Conservation (phyloP, 208 protist genomes). For the Acanthamoeba royreba region DNA sequence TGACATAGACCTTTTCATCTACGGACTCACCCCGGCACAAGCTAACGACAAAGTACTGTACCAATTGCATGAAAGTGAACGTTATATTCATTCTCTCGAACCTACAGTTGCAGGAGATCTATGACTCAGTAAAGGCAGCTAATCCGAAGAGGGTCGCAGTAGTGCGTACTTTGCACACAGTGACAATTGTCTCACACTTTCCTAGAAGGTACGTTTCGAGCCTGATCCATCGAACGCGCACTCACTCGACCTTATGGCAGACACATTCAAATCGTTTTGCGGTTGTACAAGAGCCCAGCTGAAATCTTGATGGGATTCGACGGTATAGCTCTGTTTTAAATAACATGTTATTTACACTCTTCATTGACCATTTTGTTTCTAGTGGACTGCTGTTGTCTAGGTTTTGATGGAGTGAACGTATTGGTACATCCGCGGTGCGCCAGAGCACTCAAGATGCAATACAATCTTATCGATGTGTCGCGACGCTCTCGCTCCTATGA, state of each 20-base stretch:
- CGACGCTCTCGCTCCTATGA: slow-evolving; percentile 70
- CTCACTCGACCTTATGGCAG: background rate
- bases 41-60: background rate
- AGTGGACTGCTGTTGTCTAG: slow-evolving; percentile 64
- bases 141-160: background rate
- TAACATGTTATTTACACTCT: too few species aligned
- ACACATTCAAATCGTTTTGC: slow-evolving; percentile 69
- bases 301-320: slow-evolving; percentile 72
- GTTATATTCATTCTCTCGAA: background rate
- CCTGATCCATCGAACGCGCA: background rate
- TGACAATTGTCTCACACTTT: background rate
- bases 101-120: background rate
- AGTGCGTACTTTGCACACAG: background rate
- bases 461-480: slow-evolving; percentile 58
- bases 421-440: slow-evolving; percentile 20
- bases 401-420: slow-evolving; percentile 63
- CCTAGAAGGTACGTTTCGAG: background rate
- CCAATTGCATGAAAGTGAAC: too few species aligned
- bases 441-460: background rate
- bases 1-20: slow-evolving; percentile 12
- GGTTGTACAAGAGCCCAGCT: slow-evolving; percentile 66
- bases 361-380: background rate
- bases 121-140: background rate
- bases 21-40: background rate
- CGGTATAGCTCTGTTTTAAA: too few species aligned